Evolutionary conservation across 2,329 filamentous ascomycete genomes (phyloP).

Genomic region (Microthyrium microscopicum): DNA sequence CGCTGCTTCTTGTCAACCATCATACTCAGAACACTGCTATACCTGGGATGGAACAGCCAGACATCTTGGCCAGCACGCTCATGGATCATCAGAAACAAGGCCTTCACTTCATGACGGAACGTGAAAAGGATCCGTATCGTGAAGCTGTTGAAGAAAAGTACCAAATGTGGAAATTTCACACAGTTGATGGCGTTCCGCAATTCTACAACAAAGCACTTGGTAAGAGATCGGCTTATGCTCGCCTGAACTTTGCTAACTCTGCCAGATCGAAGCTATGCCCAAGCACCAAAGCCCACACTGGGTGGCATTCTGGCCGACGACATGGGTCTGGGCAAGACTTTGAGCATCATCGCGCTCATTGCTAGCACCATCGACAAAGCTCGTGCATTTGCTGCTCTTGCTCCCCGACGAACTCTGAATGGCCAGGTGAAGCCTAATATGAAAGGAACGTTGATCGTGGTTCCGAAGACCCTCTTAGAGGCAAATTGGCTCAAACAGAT

Average conservation of each 20-base stretch:
- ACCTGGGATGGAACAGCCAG: constrained; percentile 51
- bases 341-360: constrained; percentile 72
- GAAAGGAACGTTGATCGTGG: constrained; percentile 70
- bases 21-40: constrained; percentile 61
- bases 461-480: constrained; percentile 60
- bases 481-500: constrained; percentile 94
- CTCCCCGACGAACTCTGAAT: constrained; percentile 24
- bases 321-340: constrained; percentile 35
- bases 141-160: constrained; percentile 44
- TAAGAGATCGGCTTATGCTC: no score
- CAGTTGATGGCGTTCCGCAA: neutral
- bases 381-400: constrained; percentile 38
- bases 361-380: constrained; percentile 48
- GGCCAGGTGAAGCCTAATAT: constrained; percentile 40
- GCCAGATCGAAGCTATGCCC: no score
- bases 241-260: no score
- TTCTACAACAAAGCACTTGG: neutral
- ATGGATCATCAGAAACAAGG: constrained; percentile 83
- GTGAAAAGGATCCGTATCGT: constrained; percentile 44
- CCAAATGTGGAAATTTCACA: constrained; percentile 59
- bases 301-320: constrained; percentile 34
- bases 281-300: constrained; percentile 19
- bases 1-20: constrained; percentile 75
- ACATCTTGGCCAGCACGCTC: constrained; percentile 47
- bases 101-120: constrained; percentile 66